Conservation (phyloP, 805 yeast species). For the Ogataea thermomethanolica region DNA sequence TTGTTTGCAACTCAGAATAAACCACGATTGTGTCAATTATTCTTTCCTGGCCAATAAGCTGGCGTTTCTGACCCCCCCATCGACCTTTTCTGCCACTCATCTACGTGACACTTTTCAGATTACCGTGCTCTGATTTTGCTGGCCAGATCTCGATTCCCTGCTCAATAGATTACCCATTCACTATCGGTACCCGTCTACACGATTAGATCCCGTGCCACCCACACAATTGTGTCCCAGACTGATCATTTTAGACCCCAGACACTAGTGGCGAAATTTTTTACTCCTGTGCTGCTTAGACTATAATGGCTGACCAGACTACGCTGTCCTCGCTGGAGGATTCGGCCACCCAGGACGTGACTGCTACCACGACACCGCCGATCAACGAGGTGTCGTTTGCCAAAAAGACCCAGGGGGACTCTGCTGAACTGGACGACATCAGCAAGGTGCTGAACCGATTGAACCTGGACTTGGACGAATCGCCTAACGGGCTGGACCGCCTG, state of each 20-base stretch:
- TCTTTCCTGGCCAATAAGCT: not conserved
- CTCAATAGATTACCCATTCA: not conserved
- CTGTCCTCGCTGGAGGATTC: constrained; percentile 31
- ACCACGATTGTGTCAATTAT: not conserved
- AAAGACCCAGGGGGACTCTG: constrained; percentile 10
- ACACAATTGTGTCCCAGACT: constrained; percentile 6
- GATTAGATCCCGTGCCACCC: not conserved
- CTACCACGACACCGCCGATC: constrained; percentile 34
- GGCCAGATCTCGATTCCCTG: constrained; percentile 7
- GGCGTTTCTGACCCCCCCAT: not conserved
- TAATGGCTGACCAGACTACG: constrained; percentile 36
- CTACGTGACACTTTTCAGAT: not conserved
- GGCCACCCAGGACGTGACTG: constrained; percentile 24
- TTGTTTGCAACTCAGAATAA: constrained; percentile 5
- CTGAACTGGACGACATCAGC: constrained; percentile 39
- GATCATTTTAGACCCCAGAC: constrained; percentile 1
- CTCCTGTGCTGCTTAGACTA: constrained; percentile 8
- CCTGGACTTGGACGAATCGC: constrained; percentile 33
- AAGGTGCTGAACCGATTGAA: constrained; percentile 46
- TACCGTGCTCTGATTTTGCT: constrained; percentile 1
- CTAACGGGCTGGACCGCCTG: constrained; percentile 7
- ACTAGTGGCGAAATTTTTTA: constrained; percentile 13
- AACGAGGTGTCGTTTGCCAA: constrained; percentile 23
- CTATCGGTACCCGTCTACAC: not conserved
- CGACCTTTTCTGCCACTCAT: not conserved